Base-by-base conservation (phyloP, 768 basidiomycete species). In the Rhodotorula babjevae region DNA sequence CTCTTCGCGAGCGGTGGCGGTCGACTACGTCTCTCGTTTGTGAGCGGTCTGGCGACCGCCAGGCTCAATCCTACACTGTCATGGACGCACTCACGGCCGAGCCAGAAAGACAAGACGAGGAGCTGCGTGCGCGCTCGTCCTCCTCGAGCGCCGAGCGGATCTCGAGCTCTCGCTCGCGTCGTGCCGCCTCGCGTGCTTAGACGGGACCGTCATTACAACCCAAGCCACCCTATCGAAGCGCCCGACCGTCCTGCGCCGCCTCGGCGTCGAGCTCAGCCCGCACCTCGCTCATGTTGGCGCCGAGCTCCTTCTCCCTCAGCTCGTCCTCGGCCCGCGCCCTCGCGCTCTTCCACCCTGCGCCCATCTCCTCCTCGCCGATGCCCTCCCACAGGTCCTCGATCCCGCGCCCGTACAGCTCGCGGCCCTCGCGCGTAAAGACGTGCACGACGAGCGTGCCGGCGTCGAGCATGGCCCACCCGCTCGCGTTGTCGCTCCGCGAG, bases 381-480 rank as follows among this genome's bases (percentile, higher is more conserved):
- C 47, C 46, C 10, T 49, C 63, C 71, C 74, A 72, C n/a, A 76
- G 52, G 42, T 63, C 47, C 63, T 72, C 74, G 19, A 76, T 66
- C 33, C 63, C 68, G 9, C 53, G 14, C 4, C 71, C 71, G 57
- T 69, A 78, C 60, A 61, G 61, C 40, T 33, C 59, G 46, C 77
- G 42, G 42, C 68, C 77, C 25, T 73, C 67, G 14, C 14, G 44
- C 44, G 77, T 76, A 73, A 76, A 73, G 31, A 76, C 67, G 58
- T 78, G 77, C 29, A 78, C 73, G 49, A 78, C 71, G 25, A 76
- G 63, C n/a, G 60, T 60, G 5, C 75, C 73, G 6, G 73, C 73
- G 42, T 78, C 77, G 36, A 78, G 60, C 50, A 78, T 40, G 16
- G 69, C 72, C 77, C 77, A 78, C 15, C 77, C 68, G 1, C 61